These are phyloP conservation scores for Adansonia gregorii DNA, from an alignment of 441 rosid species.

Conservation along the genomic window DNA sequence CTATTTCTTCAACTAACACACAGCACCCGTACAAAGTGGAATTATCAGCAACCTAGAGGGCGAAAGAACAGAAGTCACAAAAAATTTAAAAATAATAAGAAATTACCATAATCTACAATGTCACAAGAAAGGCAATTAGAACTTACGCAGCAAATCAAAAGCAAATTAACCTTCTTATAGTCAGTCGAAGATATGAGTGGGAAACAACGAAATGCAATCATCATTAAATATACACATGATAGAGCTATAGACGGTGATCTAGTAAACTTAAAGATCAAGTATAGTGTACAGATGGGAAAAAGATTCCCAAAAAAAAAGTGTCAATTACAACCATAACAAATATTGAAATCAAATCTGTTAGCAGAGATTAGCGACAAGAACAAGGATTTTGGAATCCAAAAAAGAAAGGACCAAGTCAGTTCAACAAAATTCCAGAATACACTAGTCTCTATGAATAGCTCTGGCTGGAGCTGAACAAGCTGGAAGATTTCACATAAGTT, in stretches of 20 bases:
- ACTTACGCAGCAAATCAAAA: neutral
- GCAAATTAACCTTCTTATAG: neutral
- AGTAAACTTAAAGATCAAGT: slow-evolving; percentile 14
- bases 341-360: neutral
- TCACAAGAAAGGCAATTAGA: neutral
- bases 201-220: neutral
- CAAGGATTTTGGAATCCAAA: neutral
- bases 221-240: slow-evolving; percentile 4
- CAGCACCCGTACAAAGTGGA: slow-evolving; percentile 97
- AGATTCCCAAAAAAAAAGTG: neutral
- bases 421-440: neutral
- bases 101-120: slow-evolving; percentile 18
- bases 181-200: neutral
- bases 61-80: neutral
- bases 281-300: neutral
- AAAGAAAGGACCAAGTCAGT: neutral
- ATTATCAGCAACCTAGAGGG: slow-evolving; percentile 79
- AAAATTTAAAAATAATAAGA: neutral
- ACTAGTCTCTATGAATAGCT: slow-evolving; percentile 14
- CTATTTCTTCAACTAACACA: slow-evolving; percentile 83
- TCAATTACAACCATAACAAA: neutral
- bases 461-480: neutral
- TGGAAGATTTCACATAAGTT: neutral
- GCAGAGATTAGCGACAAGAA: neutral
- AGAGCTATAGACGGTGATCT: slow-evolving; percentile 2